Conservation (phyloP, 768 basidiomycete genomes). For the Agaricus sinodeliciosus region DNA sequence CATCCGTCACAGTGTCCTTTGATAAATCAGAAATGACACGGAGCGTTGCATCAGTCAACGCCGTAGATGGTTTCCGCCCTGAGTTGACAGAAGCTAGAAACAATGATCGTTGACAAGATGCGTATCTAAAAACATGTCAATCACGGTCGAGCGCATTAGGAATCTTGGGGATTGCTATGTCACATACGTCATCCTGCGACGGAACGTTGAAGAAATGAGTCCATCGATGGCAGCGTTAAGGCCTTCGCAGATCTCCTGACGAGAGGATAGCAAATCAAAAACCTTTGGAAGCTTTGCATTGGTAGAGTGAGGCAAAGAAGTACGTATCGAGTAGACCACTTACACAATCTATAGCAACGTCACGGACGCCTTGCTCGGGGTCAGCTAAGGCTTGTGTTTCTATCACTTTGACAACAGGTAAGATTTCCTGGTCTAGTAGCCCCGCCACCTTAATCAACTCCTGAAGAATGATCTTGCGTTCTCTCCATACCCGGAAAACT, state of each 20-base stretch:
- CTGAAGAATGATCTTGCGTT: conserved; percentile 64
- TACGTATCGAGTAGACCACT: conserved; percentile 24
- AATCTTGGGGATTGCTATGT: conserved; percentile 4
- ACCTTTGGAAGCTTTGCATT: conserved; percentile 41
- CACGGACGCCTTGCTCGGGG: conserved; percentile 77
- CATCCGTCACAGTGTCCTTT: conserved; percentile 69
- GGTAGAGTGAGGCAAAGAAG: not conserved
- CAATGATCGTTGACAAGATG: conserved; percentile 67
- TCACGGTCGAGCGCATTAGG: conserved; percentile 6
- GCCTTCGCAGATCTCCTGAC: conserved; percentile 25
- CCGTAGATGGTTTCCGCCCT: conserved; percentile 25
- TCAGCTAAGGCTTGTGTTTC: conserved; percentile 40
- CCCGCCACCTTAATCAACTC: conserved; percentile 44
- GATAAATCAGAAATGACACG: conserved; percentile 48
- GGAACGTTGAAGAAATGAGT: conserved; percentile 15
- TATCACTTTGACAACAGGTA: conserved; percentile 45
- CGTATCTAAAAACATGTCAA: conserved; percentile 44
- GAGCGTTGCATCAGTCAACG: conserved; percentile 46
- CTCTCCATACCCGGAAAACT: conserved; percentile 66
- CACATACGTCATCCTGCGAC: conserved; percentile 69
- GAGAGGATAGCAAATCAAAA: conserved; percentile 23
- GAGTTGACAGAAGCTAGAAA: conserved; percentile 25
- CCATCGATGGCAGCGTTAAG: conserved; percentile 34
- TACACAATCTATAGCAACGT: conserved; percentile 62
- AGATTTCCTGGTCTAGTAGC: conserved; percentile 32